Evolutionary conservation across 2,329 filamentous ascomycete genomes (phyloP).

Genomic region (Penicillium sp.): DNA sequence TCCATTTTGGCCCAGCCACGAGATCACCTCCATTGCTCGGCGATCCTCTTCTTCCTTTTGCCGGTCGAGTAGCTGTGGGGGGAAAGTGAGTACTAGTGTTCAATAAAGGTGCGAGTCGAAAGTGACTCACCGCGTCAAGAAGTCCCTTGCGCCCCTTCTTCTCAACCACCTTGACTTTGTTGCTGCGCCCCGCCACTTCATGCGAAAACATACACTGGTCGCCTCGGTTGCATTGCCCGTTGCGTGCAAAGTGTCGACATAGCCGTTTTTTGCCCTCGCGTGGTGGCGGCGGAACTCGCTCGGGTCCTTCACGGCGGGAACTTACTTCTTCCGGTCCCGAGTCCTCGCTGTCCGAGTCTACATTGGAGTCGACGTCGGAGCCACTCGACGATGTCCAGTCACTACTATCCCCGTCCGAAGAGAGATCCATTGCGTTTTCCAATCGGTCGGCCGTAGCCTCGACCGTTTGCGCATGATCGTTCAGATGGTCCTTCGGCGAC

Average conservation of each 20-base stretch:
- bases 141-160: conserved; percentile 38
- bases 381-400: conserved; percentile 40
- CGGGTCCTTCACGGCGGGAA: conserved; percentile 38
- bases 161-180: conserved; percentile 19
- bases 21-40: conserved; percentile 40
- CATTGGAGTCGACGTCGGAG: conserved; percentile 24
- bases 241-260: conserved; percentile 41
- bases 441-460: conserved; percentile 1
- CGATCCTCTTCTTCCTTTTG: conserved; percentile 41
- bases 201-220: conserved; percentile 41
- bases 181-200: conserved; percentile 27
- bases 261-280: conserved; percentile 30
- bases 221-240: conserved; percentile 40
- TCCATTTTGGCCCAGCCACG: conserved; percentile 40
- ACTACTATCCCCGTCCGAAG: conserved; percentile 21
- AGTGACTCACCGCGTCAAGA: conserved; percentile 39
- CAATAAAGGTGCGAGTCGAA: no score
- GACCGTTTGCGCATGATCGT: not conserved
- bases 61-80: conserved; percentile 36
- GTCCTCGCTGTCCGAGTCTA: conserved; percentile 26
- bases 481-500: not conserved
- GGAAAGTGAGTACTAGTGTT: conserved; percentile 5
- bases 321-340: conserved; percentile 40
- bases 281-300: conserved; percentile 36
- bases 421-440: conserved; percentile 11